These are phyloP conservation scores for Ilyonectria mors-panacis DNA, from an alignment of 2,329 filamentous ascomycete genomes.

Conservation along the genomic window DNA sequence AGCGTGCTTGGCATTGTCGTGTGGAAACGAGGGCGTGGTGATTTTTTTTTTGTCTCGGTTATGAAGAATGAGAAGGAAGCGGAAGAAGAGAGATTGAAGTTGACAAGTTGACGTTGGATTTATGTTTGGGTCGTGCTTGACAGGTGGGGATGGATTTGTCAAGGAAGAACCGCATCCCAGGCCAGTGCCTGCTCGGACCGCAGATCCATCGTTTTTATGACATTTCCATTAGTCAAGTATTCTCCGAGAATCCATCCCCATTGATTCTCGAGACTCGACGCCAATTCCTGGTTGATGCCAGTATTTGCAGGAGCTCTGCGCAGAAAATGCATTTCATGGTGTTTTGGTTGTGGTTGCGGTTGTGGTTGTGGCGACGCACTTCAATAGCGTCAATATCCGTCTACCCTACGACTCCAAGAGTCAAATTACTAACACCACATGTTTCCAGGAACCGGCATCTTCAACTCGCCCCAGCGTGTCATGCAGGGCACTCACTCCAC, in stretches of 20 bases:
- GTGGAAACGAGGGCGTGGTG: neutral
- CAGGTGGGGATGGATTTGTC: conserved; percentile 38
- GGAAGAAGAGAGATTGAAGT: neutral
- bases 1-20: neutral
- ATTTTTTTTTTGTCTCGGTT: too few relatives aligned
- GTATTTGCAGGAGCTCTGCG: neutral
- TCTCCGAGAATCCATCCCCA: neutral
- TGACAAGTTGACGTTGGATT: conserved; percentile 42
- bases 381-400: neutral
- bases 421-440: conserved; percentile 30
- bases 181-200: conserved; percentile 21
- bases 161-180: conserved; percentile 15
- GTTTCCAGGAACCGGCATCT: conserved; percentile 54
- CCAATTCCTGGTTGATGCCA: neutral
- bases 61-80: neutral
- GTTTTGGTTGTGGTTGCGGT: neutral
- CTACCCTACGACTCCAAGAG: neutral
- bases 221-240: conserved; percentile 17
- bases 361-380: neutral
- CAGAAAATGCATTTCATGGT: neutral
- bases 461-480: conserved; percentile 53
- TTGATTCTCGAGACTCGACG: neutral
- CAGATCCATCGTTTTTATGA: conserved; percentile 29
- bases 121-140: conserved; percentile 32
- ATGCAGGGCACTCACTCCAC: conserved; percentile 53